phyloP scores from a whole-genome alignment of 495 filamentous ascomycete genomes.

The Neurospora intermedia region DNA sequence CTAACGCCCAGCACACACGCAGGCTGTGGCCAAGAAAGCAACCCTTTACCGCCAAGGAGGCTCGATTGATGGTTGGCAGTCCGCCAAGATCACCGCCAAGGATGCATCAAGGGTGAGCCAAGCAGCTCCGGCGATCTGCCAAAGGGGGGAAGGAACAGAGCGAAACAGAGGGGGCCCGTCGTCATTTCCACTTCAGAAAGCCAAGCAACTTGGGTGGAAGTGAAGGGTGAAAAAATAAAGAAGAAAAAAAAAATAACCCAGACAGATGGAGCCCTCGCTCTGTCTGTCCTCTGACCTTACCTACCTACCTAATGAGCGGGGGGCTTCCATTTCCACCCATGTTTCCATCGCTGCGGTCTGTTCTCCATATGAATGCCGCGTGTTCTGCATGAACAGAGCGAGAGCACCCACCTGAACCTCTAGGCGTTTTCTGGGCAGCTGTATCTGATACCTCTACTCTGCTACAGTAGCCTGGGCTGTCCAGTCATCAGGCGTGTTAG shows the following conservation, averaged over 20 bases:
- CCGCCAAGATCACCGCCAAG: not conserved
- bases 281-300: no score
- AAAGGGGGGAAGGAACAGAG: not conserved
- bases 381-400: no score
- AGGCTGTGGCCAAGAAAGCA: not conserved
- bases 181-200: not conserved
- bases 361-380: no score
- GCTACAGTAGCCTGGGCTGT: not conserved
- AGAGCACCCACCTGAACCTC: no score
- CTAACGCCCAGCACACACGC: not conserved
- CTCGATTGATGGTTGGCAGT: not conserved
- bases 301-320: no score
- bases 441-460: not conserved
- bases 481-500: not conserved
- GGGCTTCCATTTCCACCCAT: no score
- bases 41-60: not conserved
- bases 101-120: not conserved
- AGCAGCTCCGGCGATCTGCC: not conserved
- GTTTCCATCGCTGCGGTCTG: no score
- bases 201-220: not conserved
- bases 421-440: not conserved
- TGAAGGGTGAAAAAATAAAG: not conserved
- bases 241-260: no score
- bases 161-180: no score
- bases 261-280: no score